Conservation (phyloP, 2,329 filamentous ascomycete species). For the Periconia sp. region DNA sequence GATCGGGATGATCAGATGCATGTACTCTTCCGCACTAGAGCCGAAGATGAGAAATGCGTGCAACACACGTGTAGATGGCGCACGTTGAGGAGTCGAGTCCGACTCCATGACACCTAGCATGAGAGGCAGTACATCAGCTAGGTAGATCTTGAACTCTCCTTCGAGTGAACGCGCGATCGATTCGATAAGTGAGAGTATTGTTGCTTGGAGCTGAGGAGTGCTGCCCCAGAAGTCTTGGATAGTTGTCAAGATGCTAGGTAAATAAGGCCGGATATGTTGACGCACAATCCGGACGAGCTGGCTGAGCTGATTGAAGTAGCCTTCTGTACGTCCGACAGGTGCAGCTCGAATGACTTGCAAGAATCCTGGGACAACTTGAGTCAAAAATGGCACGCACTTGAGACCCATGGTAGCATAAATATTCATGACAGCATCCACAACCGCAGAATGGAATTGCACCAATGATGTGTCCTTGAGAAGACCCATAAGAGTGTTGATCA, state of each 20-base stretch:
- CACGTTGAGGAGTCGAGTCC: constrained; percentile 75
- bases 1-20: constrained; percentile 97
- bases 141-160: constrained; percentile 96
- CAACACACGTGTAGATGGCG: constrained; percentile 85
- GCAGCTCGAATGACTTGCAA: constrained; percentile 86
- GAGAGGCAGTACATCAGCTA: constrained; percentile 84
- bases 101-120: constrained; percentile 95
- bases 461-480: constrained; percentile 91
- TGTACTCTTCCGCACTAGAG: constrained; percentile 95
- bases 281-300: constrained; percentile 93
- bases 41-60: constrained; percentile 97
- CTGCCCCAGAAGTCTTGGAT: constrained; percentile 90
- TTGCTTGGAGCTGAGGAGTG: constrained; percentile 81
- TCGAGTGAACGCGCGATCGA: constrained; percentile 92
- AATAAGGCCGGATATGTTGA: constrained; percentile 91
- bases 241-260: constrained; percentile 84
- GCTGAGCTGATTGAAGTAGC: constrained; percentile 96
- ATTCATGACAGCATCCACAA: constrained; percentile 98
- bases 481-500: constrained; percentile 92
- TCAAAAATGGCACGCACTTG: constrained; percentile 94
- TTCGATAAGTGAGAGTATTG: constrained; percentile 90
- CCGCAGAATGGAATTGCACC: constrained; percentile 86
- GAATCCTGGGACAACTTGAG: constrained; percentile 93
- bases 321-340: constrained; percentile 78
- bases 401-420: constrained; percentile 96